Evolutionary conservation across 2,329 filamentous ascomycete genomes (phyloP).

Genomic region (Aspergillus uvarum): DNA sequence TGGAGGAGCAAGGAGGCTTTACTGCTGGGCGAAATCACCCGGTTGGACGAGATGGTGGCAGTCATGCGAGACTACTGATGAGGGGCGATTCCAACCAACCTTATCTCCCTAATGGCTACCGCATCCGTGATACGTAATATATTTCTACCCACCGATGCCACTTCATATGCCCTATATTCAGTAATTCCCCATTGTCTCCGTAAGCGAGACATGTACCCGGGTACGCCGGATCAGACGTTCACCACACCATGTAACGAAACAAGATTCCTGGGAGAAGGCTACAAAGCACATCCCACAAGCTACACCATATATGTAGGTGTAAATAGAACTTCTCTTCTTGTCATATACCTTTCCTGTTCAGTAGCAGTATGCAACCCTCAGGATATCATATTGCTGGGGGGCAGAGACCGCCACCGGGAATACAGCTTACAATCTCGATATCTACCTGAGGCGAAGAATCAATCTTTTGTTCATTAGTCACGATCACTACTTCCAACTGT

Average conservation of each 20-base stretch:
- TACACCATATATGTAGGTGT: background rate
- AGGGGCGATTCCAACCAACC: background rate
- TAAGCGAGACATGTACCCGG: background rate
- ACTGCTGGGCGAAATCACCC: constrained; percentile 73
- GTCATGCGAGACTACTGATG: constrained; percentile 74
- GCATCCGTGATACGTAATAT: background rate
- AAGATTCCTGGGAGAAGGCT: background rate
- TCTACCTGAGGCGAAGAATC: background rate
- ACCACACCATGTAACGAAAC: background rate
- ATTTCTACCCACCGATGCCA: background rate
- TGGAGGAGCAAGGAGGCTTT: constrained; percentile 65
- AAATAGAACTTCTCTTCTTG: background rate
- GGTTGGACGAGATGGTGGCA: constrained; percentile 81
- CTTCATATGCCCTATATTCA: background rate
- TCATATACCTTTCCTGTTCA: background rate
- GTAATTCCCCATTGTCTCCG: background rate
- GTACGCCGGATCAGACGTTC: background rate
- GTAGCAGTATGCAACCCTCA: background rate
- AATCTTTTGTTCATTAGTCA: background rate
- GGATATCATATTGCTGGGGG: background rate
- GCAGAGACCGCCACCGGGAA: background rate
- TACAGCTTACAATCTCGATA: background rate
- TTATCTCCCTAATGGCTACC: background rate
- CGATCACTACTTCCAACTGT: background rate
- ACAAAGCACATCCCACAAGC: too few species aligned